Percentiles rank a stretch among this genome's conserved stretches.
Conservation (phyloP, 2,329 filamentous ascomycete genomes). For the Emmonsia crescens region DNA sequence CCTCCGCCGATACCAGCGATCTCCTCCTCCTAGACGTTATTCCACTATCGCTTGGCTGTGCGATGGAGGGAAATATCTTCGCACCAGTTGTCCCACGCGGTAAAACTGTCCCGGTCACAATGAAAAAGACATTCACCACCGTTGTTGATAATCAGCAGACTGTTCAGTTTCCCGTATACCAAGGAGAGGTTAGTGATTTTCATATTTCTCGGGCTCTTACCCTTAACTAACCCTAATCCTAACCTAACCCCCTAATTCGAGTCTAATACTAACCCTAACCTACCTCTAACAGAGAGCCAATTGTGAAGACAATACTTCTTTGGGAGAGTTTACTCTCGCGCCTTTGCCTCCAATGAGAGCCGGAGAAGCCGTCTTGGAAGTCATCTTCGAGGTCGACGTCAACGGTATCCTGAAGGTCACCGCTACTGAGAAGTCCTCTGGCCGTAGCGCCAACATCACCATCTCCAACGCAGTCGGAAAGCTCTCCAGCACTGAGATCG, state of each 20-base stretch:
- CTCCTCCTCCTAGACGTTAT: slow-evolving; percentile 93
- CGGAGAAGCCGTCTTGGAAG: slow-evolving; percentile 91
- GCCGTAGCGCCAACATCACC: slow-evolving; percentile 97
- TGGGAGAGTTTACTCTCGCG: slow-evolving; percentile 93
- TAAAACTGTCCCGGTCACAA: slow-evolving; percentile 65
- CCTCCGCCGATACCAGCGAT: slow-evolving; percentile 85
- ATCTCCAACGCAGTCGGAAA: slow-evolving; percentile 99
- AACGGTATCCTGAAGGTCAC: slow-evolving; percentile 99
- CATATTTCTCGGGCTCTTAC: no score
- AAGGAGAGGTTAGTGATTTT: no score
- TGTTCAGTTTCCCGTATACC: slow-evolving; percentile 84
- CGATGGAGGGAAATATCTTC: slow-evolving; percentile 99
- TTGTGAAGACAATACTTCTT: slow-evolving; percentile 95
- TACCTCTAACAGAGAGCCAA: no score
- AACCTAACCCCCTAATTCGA: no score
- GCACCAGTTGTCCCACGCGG: slow-evolving; percentile 81
- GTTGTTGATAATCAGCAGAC: slow-evolving; percentile 56
- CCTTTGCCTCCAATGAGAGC: slow-evolving; percentile 80
- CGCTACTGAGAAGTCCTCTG: slow-evolving; percentile 96
- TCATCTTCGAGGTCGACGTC: slow-evolving; percentile 98
- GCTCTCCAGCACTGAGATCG: slow-evolving; percentile 86
- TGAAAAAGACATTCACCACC: slow-evolving; percentile 93
- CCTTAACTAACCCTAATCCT: no score
- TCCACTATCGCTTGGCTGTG: slow-evolving; percentile 93
- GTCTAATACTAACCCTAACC: no score